Evolutionary conservation across 2,329 filamentous ascomycete species (phyloP).

Genomic region (Teratosphaeria viscida): DNA sequence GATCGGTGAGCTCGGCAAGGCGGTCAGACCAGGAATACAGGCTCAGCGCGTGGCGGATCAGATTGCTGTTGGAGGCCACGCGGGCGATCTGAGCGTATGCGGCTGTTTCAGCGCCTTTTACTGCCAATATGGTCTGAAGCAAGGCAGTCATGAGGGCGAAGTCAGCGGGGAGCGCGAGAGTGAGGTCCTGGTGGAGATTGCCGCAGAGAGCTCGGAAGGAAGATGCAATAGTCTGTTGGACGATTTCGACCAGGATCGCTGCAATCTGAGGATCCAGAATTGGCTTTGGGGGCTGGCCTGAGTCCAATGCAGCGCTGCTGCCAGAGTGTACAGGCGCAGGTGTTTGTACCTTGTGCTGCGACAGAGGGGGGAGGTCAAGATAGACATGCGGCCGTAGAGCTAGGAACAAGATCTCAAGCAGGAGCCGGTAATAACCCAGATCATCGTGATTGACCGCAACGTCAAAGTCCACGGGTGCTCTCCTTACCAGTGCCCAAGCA

Average conservation of each 20-base stretch:
- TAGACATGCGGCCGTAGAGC: constrained; percentile 55
- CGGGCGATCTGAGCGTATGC: constrained; percentile 34
- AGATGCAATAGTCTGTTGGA: constrained; percentile 66
- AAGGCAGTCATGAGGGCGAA: constrained; percentile 80
- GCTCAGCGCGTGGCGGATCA: constrained; percentile 69
- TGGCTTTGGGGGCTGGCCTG: constrained; percentile 7
- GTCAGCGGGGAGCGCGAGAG: constrained; percentile 53
- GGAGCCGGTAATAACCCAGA: constrained; percentile 66
- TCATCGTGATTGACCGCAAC: constrained; percentile 46
- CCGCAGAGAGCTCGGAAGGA: constrained; percentile 75
- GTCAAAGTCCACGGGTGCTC: constrained; percentile 48
- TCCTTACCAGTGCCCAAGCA: constrained; percentile 51
- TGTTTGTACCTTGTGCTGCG: background rate
- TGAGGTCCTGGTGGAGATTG: constrained; percentile 55
- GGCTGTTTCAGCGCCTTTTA: constrained; percentile 57
- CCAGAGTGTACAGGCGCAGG: no score
- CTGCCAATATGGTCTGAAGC: constrained; percentile 69
- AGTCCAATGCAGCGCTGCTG: background rate
- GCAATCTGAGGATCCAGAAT: constrained; percentile 26
- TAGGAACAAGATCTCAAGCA: constrained; percentile 78
- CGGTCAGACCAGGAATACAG: constrained; percentile 92
- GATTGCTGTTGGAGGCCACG: constrained; percentile 50
- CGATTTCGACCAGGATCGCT: constrained; percentile 63
- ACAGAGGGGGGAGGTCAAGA: constrained; percentile 1
- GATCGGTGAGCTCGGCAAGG: constrained; percentile 60